Percentiles rank a stretch among this genome's conserved stretches.
These are phyloP conservation scores for Jacaranda mimosifolia DNA, from an alignment of 257 asterid genomes.

Conservation along the genomic window DNA sequence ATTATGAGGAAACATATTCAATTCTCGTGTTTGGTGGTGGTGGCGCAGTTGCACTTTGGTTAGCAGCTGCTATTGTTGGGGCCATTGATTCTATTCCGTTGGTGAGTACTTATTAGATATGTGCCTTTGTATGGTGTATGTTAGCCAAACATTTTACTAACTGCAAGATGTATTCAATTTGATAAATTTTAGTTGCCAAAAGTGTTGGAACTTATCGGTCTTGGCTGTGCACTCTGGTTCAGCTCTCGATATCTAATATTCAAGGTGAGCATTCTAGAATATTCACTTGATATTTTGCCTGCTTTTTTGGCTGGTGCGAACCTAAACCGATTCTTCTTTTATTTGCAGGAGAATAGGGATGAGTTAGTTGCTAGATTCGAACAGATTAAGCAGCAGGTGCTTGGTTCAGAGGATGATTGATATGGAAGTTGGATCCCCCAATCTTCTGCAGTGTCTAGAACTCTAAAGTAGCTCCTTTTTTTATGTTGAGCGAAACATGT, in stretches of 20 bases:
- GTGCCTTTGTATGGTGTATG: not conserved
- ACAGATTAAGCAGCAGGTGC: constrained; percentile 66
- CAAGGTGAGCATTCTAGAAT: constrained; percentile 56
- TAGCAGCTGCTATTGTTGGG: constrained; percentile 64
- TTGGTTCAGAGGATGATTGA: constrained; percentile 38
- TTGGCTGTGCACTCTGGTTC: constrained; percentile 85
- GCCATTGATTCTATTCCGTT: constrained; percentile 85
- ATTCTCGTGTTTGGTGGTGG: constrained; percentile 64
- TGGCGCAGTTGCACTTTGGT: constrained; percentile 63
- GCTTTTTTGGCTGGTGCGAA: not conserved
- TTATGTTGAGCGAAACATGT: constrained; percentile 5
- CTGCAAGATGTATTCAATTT: not conserved
- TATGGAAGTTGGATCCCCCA: not conserved
- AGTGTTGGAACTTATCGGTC: constrained; percentile 48
- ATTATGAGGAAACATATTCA: constrained; percentile 59
- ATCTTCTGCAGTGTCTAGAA: too few species aligned
- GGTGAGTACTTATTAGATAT: constrained; percentile 40
- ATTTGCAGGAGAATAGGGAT: constrained; percentile 72
- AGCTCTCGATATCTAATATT: constrained; percentile 72
- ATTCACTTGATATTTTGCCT: not conserved
- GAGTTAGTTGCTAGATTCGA: constrained; percentile 66
- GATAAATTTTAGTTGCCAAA: constrained; percentile 63
- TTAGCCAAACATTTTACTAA: not conserved
- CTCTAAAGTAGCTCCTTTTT: not conserved
- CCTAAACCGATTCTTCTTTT: not conserved